These are phyloP conservation scores for Talaromyces albobiverticillius DNA, from an alignment of 2,329 filamentous ascomycete species.

Conservation along the genomic window DNA sequence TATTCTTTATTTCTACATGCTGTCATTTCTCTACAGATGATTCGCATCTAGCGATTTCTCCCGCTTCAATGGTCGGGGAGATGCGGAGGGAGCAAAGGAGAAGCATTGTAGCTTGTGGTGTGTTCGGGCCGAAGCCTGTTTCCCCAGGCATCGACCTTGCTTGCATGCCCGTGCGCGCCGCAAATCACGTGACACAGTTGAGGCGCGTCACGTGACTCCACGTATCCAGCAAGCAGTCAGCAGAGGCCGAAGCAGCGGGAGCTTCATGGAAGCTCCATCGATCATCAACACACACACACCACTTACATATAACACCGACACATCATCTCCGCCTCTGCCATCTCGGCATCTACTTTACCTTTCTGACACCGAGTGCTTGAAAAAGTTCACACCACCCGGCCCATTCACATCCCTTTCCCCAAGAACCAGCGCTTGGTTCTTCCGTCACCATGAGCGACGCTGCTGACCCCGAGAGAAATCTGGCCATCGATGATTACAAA, in stretches of 20 bases:
- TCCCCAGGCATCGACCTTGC: constrained; percentile 4
- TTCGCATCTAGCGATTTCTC: constrained; percentile 34
- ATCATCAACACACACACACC: background rate
- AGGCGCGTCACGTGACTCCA: constrained; percentile 13
- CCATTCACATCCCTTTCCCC: constrained; percentile 6
- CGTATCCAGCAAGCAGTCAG: constrained; percentile 2
- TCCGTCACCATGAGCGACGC: constrained; percentile 35
- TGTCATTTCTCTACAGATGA: constrained; percentile 6
- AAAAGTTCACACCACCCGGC: no score
- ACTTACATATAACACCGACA: background rate
- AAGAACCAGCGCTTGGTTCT: constrained; percentile 8
- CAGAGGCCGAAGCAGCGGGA: constrained; percentile 2
- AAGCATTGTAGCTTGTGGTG: no score
- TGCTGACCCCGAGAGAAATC: constrained; percentile 56
- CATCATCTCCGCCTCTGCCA: background rate
- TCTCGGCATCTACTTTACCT: background rate
- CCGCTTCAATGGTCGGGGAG: constrained; percentile 33
- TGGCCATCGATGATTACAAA: constrained; percentile 75
- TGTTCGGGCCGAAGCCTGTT: constrained; percentile 3
- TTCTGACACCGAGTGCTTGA: background rate
- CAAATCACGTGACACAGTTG: no score
- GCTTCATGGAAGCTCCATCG: constrained; percentile 15
- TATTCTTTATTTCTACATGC: constrained; percentile 17
- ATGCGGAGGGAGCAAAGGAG: constrained; percentile 18
- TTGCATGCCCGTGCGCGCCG: constrained; percentile 12